Evolutionary conservation across 768 basidiomycete species (phyloP), one percentile per base, ranked within the genome.

Genomic region (Termitomyces sp.): DNA sequence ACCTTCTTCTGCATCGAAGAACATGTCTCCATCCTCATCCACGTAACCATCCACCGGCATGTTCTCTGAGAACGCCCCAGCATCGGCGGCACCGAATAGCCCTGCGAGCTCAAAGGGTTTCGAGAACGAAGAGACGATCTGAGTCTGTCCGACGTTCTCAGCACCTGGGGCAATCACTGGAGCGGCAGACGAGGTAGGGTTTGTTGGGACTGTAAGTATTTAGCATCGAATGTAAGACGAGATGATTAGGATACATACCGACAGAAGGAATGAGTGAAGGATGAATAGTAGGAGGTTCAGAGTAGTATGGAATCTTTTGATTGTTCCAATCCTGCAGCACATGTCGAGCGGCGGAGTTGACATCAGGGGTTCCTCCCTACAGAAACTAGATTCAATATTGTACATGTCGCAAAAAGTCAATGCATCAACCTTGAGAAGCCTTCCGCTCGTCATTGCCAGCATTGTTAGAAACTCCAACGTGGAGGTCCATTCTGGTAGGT

Each of bases 311-410:
- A 11, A 98, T 96, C 67, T 93, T 96, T 69, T 97, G 94, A 56
- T 92, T 85, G 65, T 98, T 98, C 95, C 96, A 99, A 68, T 99
- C 95, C 48, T 77, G 82, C 1, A 98, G 71, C 23, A 98, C 81
- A 14, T 88, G 84, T 32, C 92, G 86, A 0, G 95, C 93, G 0
- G 93, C 82, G 6, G 89, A 78, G 42, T 87, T 83, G 32, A 95
- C 70, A 69, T 98, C 94, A 1, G 96, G 95, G 0, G 93, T 89
- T 47, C 96, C 96, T 31, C 95, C 95, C 89, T 92, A 61, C 0
- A 37, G 56, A 43, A 56, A 44, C 12, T 21, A 27, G 16, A 41
- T 35, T 23, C 10, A 11, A 21, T 5, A 47, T 45, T 0, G 5
- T 17, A 11, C 44, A 21, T 40, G 42, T 31, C 27, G 19, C 45